Base-by-base conservation (phyloP, 2,329 filamentous ascomycete species). In the Pyricularia pennisetigena region DNA sequence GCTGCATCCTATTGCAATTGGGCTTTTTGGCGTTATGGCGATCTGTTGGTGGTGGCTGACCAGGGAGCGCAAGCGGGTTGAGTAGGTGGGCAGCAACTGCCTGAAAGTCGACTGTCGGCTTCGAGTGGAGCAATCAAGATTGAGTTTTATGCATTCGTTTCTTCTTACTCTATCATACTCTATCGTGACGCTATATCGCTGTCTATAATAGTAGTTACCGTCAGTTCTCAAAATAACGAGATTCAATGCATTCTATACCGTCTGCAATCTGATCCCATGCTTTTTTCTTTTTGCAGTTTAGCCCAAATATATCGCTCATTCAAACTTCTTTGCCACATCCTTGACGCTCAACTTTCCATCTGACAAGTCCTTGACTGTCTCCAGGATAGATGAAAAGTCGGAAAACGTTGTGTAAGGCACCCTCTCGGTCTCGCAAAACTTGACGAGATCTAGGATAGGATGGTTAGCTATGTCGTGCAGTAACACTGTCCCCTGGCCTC, bases 1-100 rank as follows among this genome's bases (percentile, higher is more conserved):
- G 41, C 78, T 90, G 73, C 86, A 83, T 78, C 89, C 90, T 0
- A 87, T 93, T 70, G 88, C 87, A 59, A 86, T 93, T 71, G 85
- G 79, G 0, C 74, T 91, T 69, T 92, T 90, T 76, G 81, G 77
- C 1, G 79, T 83, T 3, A 93, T 93, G 90, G 66, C 88, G 64
- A 75, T 81, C 0, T 89, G 86, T 71, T 93, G 89, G 90, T 86
- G 82, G 67, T 78, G 76, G 1, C 75, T 91, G 70, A 89, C 90
- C 0, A 78, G 75, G 14, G 75, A 81, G 59, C 78, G 78, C 69
- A 91, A 91, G 85, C 84, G 85, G 73, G 83, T 78, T 0, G 88
- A 90, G 70, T 90, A 41, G 68, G 61, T 1, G 28, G 12, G 23
- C 1, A 35, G 32, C 1, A 14, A 14, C 6, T 14, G 12, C 12